These are phyloP conservation scores for Ustilago crameri DNA, from an alignment of 1,284 basidiomycete genomes.

Conservation along the genomic window DNA sequence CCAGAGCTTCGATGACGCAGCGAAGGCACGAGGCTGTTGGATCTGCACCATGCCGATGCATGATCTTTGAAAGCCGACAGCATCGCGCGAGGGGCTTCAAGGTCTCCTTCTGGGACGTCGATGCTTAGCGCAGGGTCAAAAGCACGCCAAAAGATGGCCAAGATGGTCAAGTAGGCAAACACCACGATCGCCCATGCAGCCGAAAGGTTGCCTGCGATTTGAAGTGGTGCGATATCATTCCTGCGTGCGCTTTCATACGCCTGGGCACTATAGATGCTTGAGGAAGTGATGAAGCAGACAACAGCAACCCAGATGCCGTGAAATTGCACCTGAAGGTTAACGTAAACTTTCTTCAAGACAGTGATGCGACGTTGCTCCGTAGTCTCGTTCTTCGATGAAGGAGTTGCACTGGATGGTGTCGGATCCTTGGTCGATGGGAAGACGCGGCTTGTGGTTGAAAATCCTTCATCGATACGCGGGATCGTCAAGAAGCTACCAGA, in stretches of 20 bases:
- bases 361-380: constrained; percentile 17
- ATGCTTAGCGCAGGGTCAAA: constrained; percentile 43
- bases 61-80: background rate
- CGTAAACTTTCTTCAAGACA: constrained; percentile 17
- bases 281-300: constrained; percentile 9
- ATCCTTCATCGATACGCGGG: background rate
- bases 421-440: constrained; percentile 11
- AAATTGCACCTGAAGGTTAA: constrained; percentile 29
- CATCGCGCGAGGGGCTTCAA: background rate
- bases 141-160: constrained; percentile 26
- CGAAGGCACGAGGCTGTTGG: too few species aligned
- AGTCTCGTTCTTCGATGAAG: background rate
- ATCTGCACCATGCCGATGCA: too few species aligned
- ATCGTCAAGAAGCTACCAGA: background rate
- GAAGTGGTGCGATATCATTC: constrained; percentile 1
- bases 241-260: constrained; percentile 14
- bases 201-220: constrained; percentile 3
- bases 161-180: constrained; percentile 9
- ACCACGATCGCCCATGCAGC: constrained; percentile 11
- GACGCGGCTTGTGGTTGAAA: constrained; percentile 12
- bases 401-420: background rate
- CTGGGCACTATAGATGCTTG: background rate
- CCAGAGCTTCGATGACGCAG: too few species aligned
- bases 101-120: constrained; percentile 20
- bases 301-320: constrained; percentile 23